Evolutionary conservation across 192 early-diverging fungal species (phyloP).

Genomic region (Coemansia sp.): DNA sequence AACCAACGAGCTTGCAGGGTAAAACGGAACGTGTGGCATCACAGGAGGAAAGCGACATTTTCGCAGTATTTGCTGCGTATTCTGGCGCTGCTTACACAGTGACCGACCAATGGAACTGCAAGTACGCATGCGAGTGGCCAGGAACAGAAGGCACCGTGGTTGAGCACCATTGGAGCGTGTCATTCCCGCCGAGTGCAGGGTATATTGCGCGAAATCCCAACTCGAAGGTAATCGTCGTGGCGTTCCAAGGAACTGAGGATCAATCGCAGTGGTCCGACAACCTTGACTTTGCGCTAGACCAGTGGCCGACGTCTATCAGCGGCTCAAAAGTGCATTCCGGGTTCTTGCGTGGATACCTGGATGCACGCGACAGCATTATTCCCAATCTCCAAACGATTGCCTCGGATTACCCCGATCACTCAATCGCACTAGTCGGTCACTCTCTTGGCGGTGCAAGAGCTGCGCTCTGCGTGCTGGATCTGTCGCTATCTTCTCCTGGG

Average conservation of each 20-base stretch:
- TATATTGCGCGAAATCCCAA: slow-evolving; percentile 46
- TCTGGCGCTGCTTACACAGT: slow-evolving; percentile 49
- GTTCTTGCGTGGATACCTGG: slow-evolving; percentile 42
- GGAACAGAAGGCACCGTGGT: slow-evolving; percentile 43
- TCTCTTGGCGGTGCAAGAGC: slow-evolving; percentile 50
- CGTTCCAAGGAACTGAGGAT: slow-evolving; percentile 49
- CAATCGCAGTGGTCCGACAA: slow-evolving; percentile 38
- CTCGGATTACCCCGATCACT: slow-evolving; percentile 35
- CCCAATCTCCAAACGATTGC: slow-evolving; percentile 9
- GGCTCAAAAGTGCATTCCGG: slow-evolving; percentile 45
- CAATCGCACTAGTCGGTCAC: slow-evolving; percentile 41
- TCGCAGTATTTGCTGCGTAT: slow-evolving; percentile 43
- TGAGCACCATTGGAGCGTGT: slow-evolving; percentile 37
- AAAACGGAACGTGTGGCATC: slow-evolving; percentile 4
- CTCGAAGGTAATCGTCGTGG: slow-evolving; percentile 25
- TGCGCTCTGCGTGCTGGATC: slow-evolving; percentile 30
- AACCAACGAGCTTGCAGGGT: neutral
- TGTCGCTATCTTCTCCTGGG: slow-evolving; percentile 20
- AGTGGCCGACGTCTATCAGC: slow-evolving; percentile 27
- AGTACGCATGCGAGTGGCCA: slow-evolving; percentile 36
- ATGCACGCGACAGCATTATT: slow-evolving; percentile 19
- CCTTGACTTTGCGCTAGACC: slow-evolving; percentile 18
- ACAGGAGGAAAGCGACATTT: neutral
- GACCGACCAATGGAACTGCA: slow-evolving; percentile 34
- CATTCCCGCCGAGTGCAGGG: slow-evolving; percentile 30